Evolutionary conservation across 495 filamentous ascomycete species (phyloP).

Genomic region (Penicillium verhagenii): DNA sequence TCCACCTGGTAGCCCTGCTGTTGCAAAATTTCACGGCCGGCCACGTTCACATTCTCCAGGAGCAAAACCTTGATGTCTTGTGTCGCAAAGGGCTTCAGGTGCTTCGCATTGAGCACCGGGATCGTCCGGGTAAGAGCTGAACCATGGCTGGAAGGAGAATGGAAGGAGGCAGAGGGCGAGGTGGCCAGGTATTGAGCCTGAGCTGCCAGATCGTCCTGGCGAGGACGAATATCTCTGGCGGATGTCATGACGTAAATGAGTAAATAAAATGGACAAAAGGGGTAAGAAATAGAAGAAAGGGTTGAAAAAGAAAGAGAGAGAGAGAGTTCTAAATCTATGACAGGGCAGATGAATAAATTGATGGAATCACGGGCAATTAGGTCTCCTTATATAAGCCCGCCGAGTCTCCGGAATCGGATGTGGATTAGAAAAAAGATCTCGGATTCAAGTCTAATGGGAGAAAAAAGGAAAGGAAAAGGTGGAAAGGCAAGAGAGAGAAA

Average conservation of each 20-base stretch:
- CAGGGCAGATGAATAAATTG: not conserved
- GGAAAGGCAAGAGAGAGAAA: not conserved
- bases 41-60: conserved; percentile 93
- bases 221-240: conserved; percentile 35
- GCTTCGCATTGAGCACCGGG: conserved; percentile 58
- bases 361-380: not conserved
- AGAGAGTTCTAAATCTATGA: not conserved
- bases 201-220: conserved; percentile 29
- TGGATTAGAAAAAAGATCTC: not conserved
- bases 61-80: conserved; percentile 95
- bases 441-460: too few relatives aligned
- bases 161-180: conserved; percentile 64
- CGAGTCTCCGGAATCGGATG: conserved; percentile 29
- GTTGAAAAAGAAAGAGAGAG: not conserved
- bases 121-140: conserved; percentile 33
- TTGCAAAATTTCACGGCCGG: conserved; percentile 76
- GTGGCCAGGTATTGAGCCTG: conserved; percentile 57
- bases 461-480: too few relatives aligned
- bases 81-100: conserved; percentile 91
- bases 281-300: not conserved
- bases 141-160: conserved; percentile 56
- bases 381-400: conserved; percentile 26
- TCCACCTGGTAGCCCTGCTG: conserved; percentile 96
- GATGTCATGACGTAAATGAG: conserved; percentile 15
- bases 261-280: not conserved